These are phyloP conservation scores for Lophiotrema nucula DNA, from an alignment of 495 filamentous ascomycete species.

Conservation along the genomic window DNA sequence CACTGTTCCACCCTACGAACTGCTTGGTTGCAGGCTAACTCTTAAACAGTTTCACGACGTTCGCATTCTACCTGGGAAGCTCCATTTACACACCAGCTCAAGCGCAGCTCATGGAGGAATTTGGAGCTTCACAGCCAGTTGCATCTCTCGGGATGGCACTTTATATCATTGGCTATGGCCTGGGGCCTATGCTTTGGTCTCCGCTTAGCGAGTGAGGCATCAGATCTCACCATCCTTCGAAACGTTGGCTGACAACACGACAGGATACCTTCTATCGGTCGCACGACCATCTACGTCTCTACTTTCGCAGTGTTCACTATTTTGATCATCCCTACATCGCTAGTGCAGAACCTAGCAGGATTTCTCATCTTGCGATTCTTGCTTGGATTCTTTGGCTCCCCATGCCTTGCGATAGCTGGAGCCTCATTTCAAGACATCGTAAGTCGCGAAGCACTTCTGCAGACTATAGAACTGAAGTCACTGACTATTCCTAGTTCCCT, in stretches of 20 bases:
- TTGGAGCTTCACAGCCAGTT: conserved; percentile 41
- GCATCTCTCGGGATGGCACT: conserved; percentile 51
- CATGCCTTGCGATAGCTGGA: conserved; percentile 52
- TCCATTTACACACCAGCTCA: conserved; percentile 47
- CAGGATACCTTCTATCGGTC: conserved; percentile 46
- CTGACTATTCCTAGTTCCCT: no score
- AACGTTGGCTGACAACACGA: no score
- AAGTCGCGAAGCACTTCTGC: no score
- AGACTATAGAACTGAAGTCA: no score
- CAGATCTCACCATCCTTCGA: no score
- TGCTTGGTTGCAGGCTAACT: conserved; percentile 25
- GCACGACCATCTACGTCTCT: conserved; percentile 46
- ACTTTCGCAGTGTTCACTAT: conserved; percentile 47
- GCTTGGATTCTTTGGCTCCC: conserved; percentile 47
- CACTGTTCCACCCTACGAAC: not conserved
- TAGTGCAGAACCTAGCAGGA: conserved; percentile 47
- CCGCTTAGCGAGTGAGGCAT: conserved; percentile 50
- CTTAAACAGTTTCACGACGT: conserved; percentile 48
- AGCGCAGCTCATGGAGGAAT: conserved; percentile 41
- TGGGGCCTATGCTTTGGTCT: conserved; percentile 47
- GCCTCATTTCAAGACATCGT: conserved; percentile 54
- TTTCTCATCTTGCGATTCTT: conserved; percentile 51
- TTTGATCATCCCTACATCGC: conserved; percentile 47
- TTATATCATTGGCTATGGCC: conserved; percentile 53
- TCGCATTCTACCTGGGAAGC: conserved; percentile 48